Evolutionary conservation across 2,329 filamentous ascomycete species (phyloP), one percentile per base, ranked within the genome.

Genomic region (Exophiala bonariae): DNA sequence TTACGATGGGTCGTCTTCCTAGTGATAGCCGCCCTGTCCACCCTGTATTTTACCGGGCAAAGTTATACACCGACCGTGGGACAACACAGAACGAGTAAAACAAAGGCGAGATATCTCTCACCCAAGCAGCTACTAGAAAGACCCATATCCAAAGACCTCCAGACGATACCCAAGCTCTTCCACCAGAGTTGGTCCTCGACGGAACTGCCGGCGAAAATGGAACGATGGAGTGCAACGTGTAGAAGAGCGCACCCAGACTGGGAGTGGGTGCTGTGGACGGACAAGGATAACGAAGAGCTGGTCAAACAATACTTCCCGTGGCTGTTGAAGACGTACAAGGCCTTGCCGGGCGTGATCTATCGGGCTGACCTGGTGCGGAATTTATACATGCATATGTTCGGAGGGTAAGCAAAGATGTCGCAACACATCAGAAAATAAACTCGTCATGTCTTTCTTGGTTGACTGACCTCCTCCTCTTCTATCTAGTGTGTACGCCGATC

Each of bases 211-310:
- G 41, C 45, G 18, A 60, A 60, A 31, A 55, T 67, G 23, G 40
- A 63, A 23, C 36, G 50, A 33, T 67, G 65, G 65, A 67, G 64
- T 47, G 44, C 49, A n/a, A 55, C 50, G 3, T 68, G 65, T 43
- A 58, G 64, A 11, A 30, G 47, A 33, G 50, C 55, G 35, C 64
- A 67, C 37, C 52, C 54, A 4, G 61, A 63, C 39, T 68, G 64
- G 59, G 63, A 68, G 48, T 68, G 63, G 60, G 64, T 68, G 18
- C 48, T 68, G 11, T 68, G 65, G 65, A 67, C 66, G 3, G 64
- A 68, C 39, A 59, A 66, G 30, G 65, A 68, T 41, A 68, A 68
- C 49, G 55, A 63, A 31, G 52, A 54, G n/a, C 54, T 68, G 30
- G 63, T 67, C 9, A 45, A 58, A 33, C 59, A 45, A 41, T 57